A percentile compares a stretch with the other conserved stretches of the same genome.
phyloP scores from a whole-genome alignment of 192 early-diverging fungal genomes.

The Podila minutissima region DNA sequence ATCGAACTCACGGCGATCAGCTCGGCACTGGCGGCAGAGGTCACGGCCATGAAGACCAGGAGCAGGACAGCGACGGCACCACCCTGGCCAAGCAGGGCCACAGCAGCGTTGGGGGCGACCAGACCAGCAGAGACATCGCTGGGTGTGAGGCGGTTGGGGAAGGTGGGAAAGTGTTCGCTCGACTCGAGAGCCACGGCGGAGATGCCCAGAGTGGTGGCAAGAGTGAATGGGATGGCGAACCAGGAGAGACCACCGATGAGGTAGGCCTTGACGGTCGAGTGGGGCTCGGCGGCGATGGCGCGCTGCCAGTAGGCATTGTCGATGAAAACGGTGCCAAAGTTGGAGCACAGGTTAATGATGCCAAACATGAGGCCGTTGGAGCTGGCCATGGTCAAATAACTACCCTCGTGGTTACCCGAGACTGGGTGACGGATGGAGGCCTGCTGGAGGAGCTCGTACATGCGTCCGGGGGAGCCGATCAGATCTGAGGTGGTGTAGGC shows the following conservation, averaged over 20 bases:
- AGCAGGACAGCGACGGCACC: conserved; percentile 73
- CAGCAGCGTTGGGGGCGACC: conserved; percentile 72
- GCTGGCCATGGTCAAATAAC: conserved; percentile 72
- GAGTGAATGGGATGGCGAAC: conserved; percentile 80
- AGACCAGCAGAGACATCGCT: conserved; percentile 72
- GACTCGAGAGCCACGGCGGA: conserved; percentile 72
- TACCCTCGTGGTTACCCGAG: conserved; percentile 65
- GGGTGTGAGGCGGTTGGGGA: conserved; percentile 59
- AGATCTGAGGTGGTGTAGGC: conserved; percentile 67
- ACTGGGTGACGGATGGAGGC: conserved; percentile 64
- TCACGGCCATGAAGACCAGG: conserved; percentile 82
- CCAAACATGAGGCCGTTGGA: conserved; percentile 75
- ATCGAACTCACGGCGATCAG: conserved; percentile 80
- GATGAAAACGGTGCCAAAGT: conserved; percentile 81
- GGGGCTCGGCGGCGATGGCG: conserved; percentile 74
- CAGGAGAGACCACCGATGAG: conserved; percentile 80
- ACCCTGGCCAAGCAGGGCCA: conserved; percentile 67
- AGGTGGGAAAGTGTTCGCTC: conserved; percentile 62
- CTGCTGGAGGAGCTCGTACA: conserved; percentile 72
- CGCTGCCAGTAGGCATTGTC: conserved; percentile 83
- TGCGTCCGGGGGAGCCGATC: conserved; percentile 71
- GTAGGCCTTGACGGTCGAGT: conserved; percentile 74
- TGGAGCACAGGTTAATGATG: conserved; percentile 79
- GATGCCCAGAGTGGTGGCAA: conserved; percentile 78
- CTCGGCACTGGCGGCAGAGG: conserved; percentile 78